phyloP scores from a whole-genome alignment of 192 early-diverging fungal species.

The Entophlyctis luteolus region DNA sequence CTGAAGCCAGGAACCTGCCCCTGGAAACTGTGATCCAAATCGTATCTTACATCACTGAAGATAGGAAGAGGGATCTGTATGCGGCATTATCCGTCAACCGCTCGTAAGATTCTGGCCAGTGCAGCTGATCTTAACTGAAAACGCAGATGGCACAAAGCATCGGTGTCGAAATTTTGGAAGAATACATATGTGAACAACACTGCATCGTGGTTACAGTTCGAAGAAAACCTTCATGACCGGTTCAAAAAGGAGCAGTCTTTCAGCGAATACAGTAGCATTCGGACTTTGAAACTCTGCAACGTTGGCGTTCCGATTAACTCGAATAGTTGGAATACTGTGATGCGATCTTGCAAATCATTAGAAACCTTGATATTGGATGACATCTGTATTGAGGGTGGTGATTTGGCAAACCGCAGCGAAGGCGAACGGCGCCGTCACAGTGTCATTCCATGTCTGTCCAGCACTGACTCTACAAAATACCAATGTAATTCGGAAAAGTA shows the following conservation, averaged over 20 bases:
- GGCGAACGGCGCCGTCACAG: too few relatives aligned
- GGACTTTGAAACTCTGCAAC: slow-evolving; percentile 3
- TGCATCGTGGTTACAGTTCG: neutral
- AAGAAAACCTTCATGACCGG: neutral
- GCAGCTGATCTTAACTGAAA: neutral
- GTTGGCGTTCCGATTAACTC: neutral
- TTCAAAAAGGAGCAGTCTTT: neutral
- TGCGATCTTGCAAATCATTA: neutral
- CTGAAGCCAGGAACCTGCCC: slow-evolving; percentile 1
- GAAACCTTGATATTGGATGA: slow-evolving; percentile 6
- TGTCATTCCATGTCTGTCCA: neutral
- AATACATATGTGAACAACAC: neutral
- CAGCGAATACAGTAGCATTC: neutral
- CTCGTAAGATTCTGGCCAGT: neutral
- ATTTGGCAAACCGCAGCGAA: neutral
- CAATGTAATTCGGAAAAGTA: neutral
- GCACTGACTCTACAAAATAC: neutral
- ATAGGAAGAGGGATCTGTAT: neutral
- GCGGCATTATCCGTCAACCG: neutral
- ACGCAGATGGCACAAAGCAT: slow-evolving; percentile 10
- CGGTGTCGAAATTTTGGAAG: slow-evolving; percentile 10
- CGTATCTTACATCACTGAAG: neutral
- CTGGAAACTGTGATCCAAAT: neutral
- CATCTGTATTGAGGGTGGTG: neutral
- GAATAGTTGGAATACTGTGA: neutral